phyloP scores from a whole-genome alignment of 1,284 basidiomycete species.

The Athelia sp. region DNA sequence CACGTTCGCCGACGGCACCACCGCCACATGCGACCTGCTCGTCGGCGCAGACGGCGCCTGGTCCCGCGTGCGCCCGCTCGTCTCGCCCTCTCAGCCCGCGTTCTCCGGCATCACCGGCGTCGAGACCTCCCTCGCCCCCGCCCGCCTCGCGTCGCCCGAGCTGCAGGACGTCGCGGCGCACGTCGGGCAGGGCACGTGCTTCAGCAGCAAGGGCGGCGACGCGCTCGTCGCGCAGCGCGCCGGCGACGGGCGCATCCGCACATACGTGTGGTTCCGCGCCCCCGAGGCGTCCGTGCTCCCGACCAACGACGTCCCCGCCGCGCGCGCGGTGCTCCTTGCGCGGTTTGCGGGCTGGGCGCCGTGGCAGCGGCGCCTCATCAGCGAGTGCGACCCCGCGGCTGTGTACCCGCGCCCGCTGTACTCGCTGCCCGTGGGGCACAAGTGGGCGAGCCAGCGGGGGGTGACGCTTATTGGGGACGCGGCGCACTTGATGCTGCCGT shows the following conservation, averaged over 20 bases:
- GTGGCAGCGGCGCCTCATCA: slow-evolving; percentile 12
- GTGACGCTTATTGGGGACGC: slow-evolving; percentile 36
- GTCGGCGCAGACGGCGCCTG: slow-evolving; percentile 44
- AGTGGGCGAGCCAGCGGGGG: not conserved
- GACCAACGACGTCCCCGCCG: no score
- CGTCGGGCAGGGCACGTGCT: slow-evolving; percentile 24
- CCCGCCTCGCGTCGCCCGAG: slow-evolving; percentile 5
- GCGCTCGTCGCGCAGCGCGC: slow-evolving; percentile 28
- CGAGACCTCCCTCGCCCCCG: slow-evolving; percentile 18
- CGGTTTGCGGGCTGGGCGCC: not conserved
- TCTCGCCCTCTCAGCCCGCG: slow-evolving; percentile 23
- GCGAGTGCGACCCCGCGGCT: slow-evolving; percentile 4
- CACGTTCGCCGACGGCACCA: slow-evolving; percentile 12
- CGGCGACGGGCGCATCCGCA: slow-evolving; percentile 23
- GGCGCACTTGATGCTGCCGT: slow-evolving; percentile 43
- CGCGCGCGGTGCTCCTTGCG: slow-evolving; percentile 9
- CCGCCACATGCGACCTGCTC: slow-evolving; percentile 23
- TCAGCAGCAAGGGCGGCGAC: slow-evolving; percentile 21
- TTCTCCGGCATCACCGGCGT: slow-evolving; percentile 30
- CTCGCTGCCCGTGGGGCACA: not conserved
- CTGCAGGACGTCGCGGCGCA: slow-evolving; percentile 19
- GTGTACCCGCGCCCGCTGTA: slow-evolving; percentile 4
- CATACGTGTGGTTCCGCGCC: slow-evolving; percentile 23
- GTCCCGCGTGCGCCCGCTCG: slow-evolving; percentile 32
- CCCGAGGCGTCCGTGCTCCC: slow-evolving; percentile 12